These are phyloP conservation scores for Solanum hybrid DNA, from an alignment of 305 asterid species.

Conservation along the genomic window DNA sequence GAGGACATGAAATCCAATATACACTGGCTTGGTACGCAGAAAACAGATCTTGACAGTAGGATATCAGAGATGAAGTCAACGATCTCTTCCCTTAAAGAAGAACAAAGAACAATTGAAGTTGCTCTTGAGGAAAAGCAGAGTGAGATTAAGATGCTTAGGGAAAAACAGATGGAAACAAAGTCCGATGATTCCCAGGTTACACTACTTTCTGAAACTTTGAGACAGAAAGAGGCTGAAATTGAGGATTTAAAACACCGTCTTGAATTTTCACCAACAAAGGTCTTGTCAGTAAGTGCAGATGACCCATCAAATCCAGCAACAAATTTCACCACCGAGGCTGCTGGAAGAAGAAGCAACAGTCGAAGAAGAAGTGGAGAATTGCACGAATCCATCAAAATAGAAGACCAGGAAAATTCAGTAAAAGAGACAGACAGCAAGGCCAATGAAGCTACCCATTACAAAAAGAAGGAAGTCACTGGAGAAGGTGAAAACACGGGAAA, in stretches of 20 bases:
- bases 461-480: neutral
- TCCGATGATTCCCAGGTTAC: slow-evolving; percentile 17
- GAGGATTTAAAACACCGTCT: slow-evolving; percentile 26
- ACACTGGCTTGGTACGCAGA: slow-evolving; percentile 33
- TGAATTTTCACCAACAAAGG: slow-evolving; percentile 16
- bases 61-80: slow-evolving; percentile 49
- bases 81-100: slow-evolving; percentile 50
- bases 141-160: slow-evolving; percentile 34
- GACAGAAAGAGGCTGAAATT: slow-evolving; percentile 29
- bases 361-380: neutral
- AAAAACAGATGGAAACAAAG: neutral
- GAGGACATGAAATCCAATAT: slow-evolving; percentile 49
- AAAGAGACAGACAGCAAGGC: neutral
- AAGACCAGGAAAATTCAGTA: neutral
- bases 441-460: neutral
- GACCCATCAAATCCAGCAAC: slow-evolving; percentile 15
- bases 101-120: slow-evolving; percentile 30
- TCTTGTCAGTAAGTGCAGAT: slow-evolving; percentile 22
- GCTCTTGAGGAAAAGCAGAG: slow-evolving; percentile 44
- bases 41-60: slow-evolving; percentile 29
- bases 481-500: neutral
- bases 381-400: neutral
- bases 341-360: neutral
- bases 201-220: slow-evolving; percentile 22
- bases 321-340: slow-evolving; percentile 7